Evolutionary conservation across 179 eudicot genomes (phyloP).

Genomic region (Nepenthes alata): DNA sequence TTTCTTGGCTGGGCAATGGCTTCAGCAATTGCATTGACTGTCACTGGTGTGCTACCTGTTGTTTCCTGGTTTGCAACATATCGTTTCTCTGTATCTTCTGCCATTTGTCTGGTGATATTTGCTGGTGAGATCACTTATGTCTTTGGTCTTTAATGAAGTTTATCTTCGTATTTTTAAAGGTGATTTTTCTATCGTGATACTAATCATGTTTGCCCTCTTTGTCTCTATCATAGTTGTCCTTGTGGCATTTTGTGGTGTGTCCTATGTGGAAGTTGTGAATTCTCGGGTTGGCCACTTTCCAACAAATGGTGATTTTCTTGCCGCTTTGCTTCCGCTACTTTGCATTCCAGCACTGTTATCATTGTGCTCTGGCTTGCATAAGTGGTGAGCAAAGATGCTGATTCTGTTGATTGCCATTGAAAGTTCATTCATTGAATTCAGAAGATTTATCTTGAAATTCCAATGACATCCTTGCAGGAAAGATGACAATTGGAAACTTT

Average conservation of each 20-base stretch:
- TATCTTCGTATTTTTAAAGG: slow-evolving; percentile 4
- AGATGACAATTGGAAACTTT: slow-evolving; percentile 91
- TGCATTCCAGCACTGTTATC: slow-evolving; percentile 86
- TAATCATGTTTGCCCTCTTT: neutral
- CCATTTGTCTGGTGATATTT: slow-evolving; percentile 72
- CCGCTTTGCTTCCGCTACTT: slow-evolving; percentile 86
- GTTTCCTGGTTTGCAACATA: slow-evolving; percentile 96
- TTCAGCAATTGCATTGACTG: slow-evolving; percentile 57
- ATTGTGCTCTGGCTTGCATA: slow-evolving; percentile 71
- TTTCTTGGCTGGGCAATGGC: slow-evolving; percentile 97
- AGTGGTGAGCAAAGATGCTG: slow-evolving; percentile 48
- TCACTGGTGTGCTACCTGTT: slow-evolving; percentile 79
- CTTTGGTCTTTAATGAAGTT: neutral
- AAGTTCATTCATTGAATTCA: slow-evolving; percentile 2
- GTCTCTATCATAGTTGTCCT: slow-evolving; percentile 42
- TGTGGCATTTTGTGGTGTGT: slow-evolving; percentile 81
- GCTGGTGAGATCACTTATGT: slow-evolving; percentile 36
- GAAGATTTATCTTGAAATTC: slow-evolving; percentile 8
- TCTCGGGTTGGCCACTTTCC: slow-evolving; percentile 58
- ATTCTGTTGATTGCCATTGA: neutral
- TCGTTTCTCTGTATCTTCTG: slow-evolving; percentile 83
- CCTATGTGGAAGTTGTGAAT: slow-evolving; percentile 61
- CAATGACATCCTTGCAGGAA: slow-evolving; percentile 47
- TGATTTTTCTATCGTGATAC: neutral
- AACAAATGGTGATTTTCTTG: slow-evolving; percentile 75